Conservation (phyloP, 306 rosid species). For the Astragalus membranaceus region DNA sequence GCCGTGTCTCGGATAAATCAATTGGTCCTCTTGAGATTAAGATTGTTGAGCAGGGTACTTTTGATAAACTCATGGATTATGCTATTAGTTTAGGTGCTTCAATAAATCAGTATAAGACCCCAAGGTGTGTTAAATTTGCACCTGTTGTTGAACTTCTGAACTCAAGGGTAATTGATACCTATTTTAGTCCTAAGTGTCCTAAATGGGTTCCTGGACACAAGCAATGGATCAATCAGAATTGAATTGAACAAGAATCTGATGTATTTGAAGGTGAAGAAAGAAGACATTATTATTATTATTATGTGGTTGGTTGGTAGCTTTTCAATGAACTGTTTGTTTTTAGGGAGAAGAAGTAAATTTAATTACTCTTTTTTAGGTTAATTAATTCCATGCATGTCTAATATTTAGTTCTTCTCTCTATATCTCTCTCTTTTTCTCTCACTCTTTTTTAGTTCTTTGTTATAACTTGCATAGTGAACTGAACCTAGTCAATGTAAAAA, state of each 20-base stretch:
- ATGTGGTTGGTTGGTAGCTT: conserved; percentile 23
- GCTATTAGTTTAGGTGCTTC: conserved; percentile 96
- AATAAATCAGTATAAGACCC: conserved; percentile 89
- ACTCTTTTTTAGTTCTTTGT: neutral
- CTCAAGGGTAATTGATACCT: conserved; percentile 52
- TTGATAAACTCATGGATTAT: conserved; percentile 94
- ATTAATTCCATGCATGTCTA: conserved; percentile 33
- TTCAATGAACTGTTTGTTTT: conserved; percentile 48
- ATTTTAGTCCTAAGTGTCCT: conserved; percentile 91
- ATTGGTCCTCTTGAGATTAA: conserved; percentile 85
- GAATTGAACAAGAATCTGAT: neutral
- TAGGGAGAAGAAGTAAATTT: conserved; percentile 32
- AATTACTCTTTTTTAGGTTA: conserved; percentile 39
- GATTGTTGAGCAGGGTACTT: conserved; percentile 77
- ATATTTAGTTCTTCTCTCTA: neutral
- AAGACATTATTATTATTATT: neutral
- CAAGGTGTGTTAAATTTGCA: conserved; percentile 85
- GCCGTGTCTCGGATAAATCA: conserved; percentile 81
- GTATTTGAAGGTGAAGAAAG: neutral
- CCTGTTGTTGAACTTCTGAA: conserved; percentile 86
- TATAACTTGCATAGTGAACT: conserved; percentile 44
- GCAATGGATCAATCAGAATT: conserved; percentile 57
- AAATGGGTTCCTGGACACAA: conserved; percentile 89
- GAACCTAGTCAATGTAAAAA: conserved; percentile 64
- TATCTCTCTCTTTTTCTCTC: neutral